A percentile compares a stretch with the other conserved stretches of the same genome.
phyloP scores from a whole-genome alignment of 2,329 filamentous ascomycete species.

The Sclerotinia glacialis region DNA sequence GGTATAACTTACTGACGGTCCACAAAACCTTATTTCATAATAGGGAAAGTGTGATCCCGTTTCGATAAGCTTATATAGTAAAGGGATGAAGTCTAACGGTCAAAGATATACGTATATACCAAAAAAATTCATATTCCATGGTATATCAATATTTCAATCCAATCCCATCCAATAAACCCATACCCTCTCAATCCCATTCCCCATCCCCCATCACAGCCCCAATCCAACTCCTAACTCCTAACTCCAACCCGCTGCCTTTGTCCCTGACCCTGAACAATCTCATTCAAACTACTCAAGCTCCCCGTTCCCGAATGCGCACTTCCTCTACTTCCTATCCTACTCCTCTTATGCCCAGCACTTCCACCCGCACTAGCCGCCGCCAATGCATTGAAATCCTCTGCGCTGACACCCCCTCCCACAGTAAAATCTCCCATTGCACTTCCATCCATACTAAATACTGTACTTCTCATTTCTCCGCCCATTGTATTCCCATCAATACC shows the following conservation, averaged over 20 bases:
- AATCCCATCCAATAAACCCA: too few relatives aligned
- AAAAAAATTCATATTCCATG: too few relatives aligned
- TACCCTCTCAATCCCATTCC: too few relatives aligned
- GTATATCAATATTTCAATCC: too few relatives aligned
- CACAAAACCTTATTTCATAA: too few relatives aligned
- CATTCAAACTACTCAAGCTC: background rate
- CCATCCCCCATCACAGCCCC: background rate
- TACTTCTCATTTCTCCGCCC: background rate
- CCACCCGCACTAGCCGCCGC: background rate
- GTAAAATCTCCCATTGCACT: conserved; percentile 3
- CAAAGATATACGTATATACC: too few relatives aligned
- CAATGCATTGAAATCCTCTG: background rate
- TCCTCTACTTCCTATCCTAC: background rate
- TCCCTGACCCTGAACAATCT: background rate
- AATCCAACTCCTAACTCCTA: background rate
- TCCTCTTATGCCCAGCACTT: background rate
- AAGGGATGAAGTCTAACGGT: too few relatives aligned
- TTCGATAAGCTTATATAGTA: too few relatives aligned
- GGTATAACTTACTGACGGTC: too few relatives aligned
- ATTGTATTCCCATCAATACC: background rate
- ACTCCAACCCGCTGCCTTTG: background rate
- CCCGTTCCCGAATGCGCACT: background rate
- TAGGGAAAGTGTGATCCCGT: too few relatives aligned
- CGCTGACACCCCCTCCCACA: background rate
- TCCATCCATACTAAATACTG: conserved; percentile 7